Conservation (phyloP, 129 eudicot species). For the Calendula officinalis region DNA sequence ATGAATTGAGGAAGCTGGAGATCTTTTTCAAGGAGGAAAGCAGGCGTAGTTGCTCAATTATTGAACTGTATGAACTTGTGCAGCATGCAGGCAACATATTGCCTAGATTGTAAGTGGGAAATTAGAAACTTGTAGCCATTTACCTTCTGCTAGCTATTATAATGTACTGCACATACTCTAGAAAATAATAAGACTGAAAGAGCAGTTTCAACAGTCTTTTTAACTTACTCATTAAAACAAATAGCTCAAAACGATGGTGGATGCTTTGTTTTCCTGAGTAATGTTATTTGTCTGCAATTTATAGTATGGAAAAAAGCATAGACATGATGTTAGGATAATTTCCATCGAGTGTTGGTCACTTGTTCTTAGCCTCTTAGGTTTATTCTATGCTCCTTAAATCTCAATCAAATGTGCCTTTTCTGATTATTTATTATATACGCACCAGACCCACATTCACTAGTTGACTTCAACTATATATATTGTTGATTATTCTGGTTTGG, state of each 20-base stretch:
- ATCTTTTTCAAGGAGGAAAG: conserved; percentile 88
- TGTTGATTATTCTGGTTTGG: conserved; percentile 25
- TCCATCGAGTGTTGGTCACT: neutral
- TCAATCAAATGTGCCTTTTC: conserved; percentile 4
- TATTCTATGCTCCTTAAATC: conserved; percentile 8
- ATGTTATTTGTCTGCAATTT: conserved; percentile 3
- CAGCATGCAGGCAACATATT: conserved; percentile 98
- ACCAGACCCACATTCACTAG: conserved; percentile 2
- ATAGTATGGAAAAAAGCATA: conserved; percentile 15
- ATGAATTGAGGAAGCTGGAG: conserved; percentile 90
- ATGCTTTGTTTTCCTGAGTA: conserved; percentile 17
- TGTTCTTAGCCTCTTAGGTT: conserved; percentile 15
- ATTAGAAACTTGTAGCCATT: neutral
- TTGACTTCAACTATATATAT: conserved; percentile 13
- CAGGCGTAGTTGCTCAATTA: conserved; percentile 80
- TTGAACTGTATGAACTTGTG: conserved; percentile 97
- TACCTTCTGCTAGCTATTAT: conserved; percentile 10
- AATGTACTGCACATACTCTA: conserved; percentile 4
- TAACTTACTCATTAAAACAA: neutral
- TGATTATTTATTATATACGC: conserved; percentile 17
- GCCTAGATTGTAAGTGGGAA: conserved; percentile 77
- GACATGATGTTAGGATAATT: neutral
- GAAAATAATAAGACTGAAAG: conserved; percentile 11
- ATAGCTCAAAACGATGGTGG: conserved; percentile 8
- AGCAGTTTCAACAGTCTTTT: conserved; percentile 2